Evolutionary conservation across 257 asterid species (phyloP).

Genomic region (Ocimum tenuiflorum): DNA sequence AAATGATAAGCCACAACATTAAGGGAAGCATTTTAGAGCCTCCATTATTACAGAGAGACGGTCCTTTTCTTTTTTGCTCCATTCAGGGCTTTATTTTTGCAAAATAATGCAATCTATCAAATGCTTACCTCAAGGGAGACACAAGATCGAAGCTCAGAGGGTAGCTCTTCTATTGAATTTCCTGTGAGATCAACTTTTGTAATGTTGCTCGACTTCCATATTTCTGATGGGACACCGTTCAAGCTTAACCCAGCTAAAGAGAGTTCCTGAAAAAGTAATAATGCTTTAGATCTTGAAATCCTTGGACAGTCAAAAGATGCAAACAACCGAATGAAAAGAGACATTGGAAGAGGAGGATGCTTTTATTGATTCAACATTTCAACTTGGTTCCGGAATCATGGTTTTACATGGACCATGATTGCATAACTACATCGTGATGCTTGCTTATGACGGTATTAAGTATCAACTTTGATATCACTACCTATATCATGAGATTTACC

Average conservation of each 20-base stretch:
- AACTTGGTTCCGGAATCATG: constrained; percentile 3
- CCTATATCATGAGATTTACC: constrained; percentile 34
- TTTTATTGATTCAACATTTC: neutral
- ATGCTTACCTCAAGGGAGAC: constrained; percentile 66
- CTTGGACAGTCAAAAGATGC: constrained; percentile 9
- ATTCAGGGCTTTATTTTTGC: constrained; percentile 3
- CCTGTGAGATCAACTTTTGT: constrained; percentile 73
- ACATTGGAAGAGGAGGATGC: neutral
- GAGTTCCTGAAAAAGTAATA: constrained; percentile 61
- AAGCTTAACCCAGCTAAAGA: constrained; percentile 58
- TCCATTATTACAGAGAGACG: constrained; percentile 1
- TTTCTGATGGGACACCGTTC: constrained; percentile 67
- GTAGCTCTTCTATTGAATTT: constrained; percentile 72
- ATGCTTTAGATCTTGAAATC: constrained; percentile 5
- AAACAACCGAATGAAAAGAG: constrained; percentile 2
- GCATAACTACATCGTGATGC: constrained; percentile 6
- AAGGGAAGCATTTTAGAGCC: constrained; percentile 5
- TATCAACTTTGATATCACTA: constrained; percentile 15
- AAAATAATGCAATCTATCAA: constrained; percentile 11
- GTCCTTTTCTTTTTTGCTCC: constrained; percentile 2
- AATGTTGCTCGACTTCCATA: constrained; percentile 60
- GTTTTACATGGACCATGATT: neutral
- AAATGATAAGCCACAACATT: neutral
- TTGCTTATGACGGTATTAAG: neutral
- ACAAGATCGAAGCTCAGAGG: constrained; percentile 71